Conservation (phyloP, 202 grass and related monocot species). For the Hordeum pubiflorum region DNA sequence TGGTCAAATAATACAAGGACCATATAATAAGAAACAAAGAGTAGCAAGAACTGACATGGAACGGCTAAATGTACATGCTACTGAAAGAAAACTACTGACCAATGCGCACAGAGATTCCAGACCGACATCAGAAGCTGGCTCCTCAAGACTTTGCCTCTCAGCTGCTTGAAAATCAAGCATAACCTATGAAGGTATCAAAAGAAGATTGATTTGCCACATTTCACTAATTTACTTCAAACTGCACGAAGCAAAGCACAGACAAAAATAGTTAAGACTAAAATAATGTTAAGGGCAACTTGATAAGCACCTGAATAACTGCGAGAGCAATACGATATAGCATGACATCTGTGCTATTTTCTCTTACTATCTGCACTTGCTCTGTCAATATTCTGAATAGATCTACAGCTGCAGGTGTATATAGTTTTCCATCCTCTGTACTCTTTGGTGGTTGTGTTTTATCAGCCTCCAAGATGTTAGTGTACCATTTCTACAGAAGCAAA, state of each 20-base stretch:
- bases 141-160: conserved; percentile 84
- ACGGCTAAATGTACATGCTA: neutral
- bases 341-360: conserved; percentile 93
- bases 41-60: conserved; percentile 1
- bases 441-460: conserved; percentile 96
- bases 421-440: conserved; percentile 75
- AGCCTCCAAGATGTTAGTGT: conserved; percentile 95
- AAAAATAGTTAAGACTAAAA: conserved; percentile 10
- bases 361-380: conserved; percentile 95
- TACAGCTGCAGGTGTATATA: conserved; percentile 93
- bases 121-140: conserved; percentile 86
- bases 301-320: conserved; percentile 86
- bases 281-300: conserved; percentile 12
- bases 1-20: conserved; percentile 38
- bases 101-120: conserved; percentile 82
- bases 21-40: conserved; percentile 27
- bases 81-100: conserved; percentile 35
- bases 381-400: conserved; percentile 98
- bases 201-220: conserved; percentile 14
- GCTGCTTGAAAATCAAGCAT: conserved; percentile 99
- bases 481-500: conserved; percentile 94
- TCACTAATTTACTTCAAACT: conserved; percentile 7
- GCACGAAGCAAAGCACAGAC: neutral
- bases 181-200: conserved; percentile 47
- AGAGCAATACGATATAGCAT: conserved; percentile 97